phyloP scores from a whole-genome alignment of 495 filamentous ascomycete genomes.

The Neurospora sp. region DNA sequence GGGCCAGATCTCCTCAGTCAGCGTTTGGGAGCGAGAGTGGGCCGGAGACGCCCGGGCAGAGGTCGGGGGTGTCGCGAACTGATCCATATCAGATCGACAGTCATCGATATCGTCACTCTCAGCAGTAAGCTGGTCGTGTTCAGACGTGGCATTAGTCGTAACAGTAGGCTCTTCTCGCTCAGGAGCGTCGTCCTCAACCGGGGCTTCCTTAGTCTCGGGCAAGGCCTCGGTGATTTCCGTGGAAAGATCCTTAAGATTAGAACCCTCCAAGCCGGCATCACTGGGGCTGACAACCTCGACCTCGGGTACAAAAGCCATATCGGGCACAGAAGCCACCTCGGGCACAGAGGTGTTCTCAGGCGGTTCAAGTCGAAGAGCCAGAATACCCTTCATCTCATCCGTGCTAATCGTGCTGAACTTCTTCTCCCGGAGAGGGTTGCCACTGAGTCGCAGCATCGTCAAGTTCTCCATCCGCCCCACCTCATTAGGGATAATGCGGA shows the following conservation, averaged over 20 bases:
- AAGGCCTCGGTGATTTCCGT: not conserved
- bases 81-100: slow-evolving; percentile 56
- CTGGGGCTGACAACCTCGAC: not conserved
- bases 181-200: not conserved
- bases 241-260: not conserved
- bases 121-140: not conserved
- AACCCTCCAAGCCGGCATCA: not conserved
- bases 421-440: slow-evolving; percentile 80
- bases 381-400: slow-evolving; percentile 68
- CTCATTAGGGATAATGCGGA: slow-evolving; percentile 62
- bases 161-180: not conserved
- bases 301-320: not conserved
- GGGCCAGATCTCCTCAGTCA: slow-evolving; percentile 42
- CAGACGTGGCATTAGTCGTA: not conserved
- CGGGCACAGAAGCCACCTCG: slow-evolving; percentile 6
- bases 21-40: slow-evolving; percentile 30
- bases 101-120: slow-evolving; percentile 27
- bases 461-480: slow-evolving; percentile 75
- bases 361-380: slow-evolving; percentile 61
- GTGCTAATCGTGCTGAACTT: slow-evolving; percentile 72
- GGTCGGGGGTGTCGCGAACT: slow-evolving; percentile 48
- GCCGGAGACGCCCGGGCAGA: slow-evolving; percentile 36
- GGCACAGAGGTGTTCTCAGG: slow-evolving; percentile 18
- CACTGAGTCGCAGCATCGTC: slow-evolving; percentile 59
- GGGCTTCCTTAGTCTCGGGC: too few species aligned